Evolutionary conservation across 169 alveolate species (phyloP), one percentile per base, ranked within the genome.

Genomic region (Plasmodium malariae): DNA sequence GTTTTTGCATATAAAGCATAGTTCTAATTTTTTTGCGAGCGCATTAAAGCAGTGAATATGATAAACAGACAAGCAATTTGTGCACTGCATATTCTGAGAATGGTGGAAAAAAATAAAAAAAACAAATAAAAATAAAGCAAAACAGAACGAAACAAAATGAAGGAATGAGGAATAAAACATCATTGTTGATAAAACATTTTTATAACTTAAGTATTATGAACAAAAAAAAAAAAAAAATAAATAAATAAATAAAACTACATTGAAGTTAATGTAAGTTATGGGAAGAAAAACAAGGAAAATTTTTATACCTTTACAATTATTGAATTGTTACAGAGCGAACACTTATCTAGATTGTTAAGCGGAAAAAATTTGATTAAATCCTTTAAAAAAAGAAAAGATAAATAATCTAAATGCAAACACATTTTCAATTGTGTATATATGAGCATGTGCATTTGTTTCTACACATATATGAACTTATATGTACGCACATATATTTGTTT

Each of bases 1-100:
- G 30, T 63, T 80, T 40, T 80, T 80, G 65, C 90, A 80, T 21
- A 67, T 67, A 59, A 65, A 80, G n/a, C 90, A 80, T 26, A 80
- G 62, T 17, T 80, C 55, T 26, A 80, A 26, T 57, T 80, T 80
- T 2, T 80, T 67, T 37, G 90, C 90, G n/a, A 80, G 59, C 0
- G 51, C 63, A 0, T 65, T 65, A 45, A 80, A 80, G 21, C 90
- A 80, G 63, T 80, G 90, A 5, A 51, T 32, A 69, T 80, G 90
- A 80, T 80, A 80, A 65, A 51, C 0, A 0, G 90, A 65, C 37
- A 67, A 17, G 17, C 91, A 83, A 71, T 67, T 51, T 4, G 62
- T 65, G 40, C 91, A 83, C n/a, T 45, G 34, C 69, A 19, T 49
- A 70, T 57, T 32, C 91, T 83, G 55, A 55, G 49, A 67, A 60